Conservation (phyloP, 208 protist species). For the Phytomonas francai region DNA sequence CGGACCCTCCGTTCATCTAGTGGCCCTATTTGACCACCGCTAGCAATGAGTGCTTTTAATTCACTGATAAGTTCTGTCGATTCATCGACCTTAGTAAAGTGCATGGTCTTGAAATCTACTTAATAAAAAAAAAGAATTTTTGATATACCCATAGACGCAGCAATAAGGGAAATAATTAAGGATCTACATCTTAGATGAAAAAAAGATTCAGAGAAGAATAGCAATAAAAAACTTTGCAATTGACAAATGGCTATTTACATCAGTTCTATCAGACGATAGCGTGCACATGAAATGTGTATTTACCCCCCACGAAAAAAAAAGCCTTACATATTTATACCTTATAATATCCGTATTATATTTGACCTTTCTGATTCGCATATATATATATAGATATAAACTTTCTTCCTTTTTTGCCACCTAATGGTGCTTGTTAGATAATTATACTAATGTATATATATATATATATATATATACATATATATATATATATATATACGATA, state of each 20-base stretch:
- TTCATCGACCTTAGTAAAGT: constrained; percentile 33
- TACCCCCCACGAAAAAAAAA: background rate
- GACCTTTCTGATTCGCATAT: background rate
- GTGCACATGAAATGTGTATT: background rate
- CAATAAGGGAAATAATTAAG: background rate
- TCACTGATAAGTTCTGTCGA: constrained; percentile 77
- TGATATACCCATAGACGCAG: background rate
- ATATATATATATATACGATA: background rate
- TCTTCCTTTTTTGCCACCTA: background rate
- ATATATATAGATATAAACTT: background rate
- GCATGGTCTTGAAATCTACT: constrained; percentile 2
- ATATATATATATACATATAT: background rate
- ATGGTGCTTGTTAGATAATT: constrained; percentile 4
- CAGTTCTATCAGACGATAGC: background rate
- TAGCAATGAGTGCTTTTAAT: constrained; percentile 65
- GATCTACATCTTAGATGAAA: background rate
- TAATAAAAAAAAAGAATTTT: constrained; percentile 1
- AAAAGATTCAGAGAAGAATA: background rate
- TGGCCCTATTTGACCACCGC: constrained; percentile 39
- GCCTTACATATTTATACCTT: background rate
- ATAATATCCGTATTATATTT: constrained; percentile 7
- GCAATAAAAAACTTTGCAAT: background rate
- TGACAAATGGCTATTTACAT: background rate
- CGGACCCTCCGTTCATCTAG: constrained; percentile 71
- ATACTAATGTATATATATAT: constrained; percentile 5